These are phyloP conservation scores for Eragrostis curvula DNA, from an alignment of 176 grass and related monocot species.

Conservation along the genomic window DNA sequence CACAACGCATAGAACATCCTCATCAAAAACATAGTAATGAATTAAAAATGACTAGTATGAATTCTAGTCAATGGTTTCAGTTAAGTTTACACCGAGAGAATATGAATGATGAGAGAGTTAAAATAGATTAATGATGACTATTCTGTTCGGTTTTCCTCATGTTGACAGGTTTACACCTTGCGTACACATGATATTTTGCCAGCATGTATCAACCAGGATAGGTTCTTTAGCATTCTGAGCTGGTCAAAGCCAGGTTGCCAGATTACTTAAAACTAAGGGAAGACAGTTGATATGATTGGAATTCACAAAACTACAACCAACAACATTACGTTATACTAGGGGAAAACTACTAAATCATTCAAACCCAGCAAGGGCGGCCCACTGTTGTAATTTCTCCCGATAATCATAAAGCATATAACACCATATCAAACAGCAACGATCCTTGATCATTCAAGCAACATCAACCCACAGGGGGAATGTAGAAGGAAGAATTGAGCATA, in stretches of 20 bases:
- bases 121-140: background rate
- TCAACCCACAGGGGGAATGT: background rate
- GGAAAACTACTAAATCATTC: no score
- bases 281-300: background rate
- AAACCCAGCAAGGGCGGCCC: no score
- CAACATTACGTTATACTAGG: no score
- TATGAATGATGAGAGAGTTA: background rate
- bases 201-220: background rate
- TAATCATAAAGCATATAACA: background rate
- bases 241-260: background rate
- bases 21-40: background rate
- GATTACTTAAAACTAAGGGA: background rate
- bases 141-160: background rate
- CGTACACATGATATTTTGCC: background rate
- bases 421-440: background rate
- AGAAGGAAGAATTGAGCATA: constrained; percentile 12
- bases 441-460: background rate
- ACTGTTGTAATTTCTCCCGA: background rate
- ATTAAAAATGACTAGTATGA: background rate
- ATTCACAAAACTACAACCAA: background rate
- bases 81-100: background rate
- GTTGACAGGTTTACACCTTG: background rate
- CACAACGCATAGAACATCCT: background rate
- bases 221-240: background rate
- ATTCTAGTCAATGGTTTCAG: background rate